Percentiles rank a stretch among this genome's conserved stretches.
These are phyloP conservation scores for Smittium mucronatum DNA, from an alignment of 371 early-diverging fungal species.

Conservation along the genomic window DNA sequence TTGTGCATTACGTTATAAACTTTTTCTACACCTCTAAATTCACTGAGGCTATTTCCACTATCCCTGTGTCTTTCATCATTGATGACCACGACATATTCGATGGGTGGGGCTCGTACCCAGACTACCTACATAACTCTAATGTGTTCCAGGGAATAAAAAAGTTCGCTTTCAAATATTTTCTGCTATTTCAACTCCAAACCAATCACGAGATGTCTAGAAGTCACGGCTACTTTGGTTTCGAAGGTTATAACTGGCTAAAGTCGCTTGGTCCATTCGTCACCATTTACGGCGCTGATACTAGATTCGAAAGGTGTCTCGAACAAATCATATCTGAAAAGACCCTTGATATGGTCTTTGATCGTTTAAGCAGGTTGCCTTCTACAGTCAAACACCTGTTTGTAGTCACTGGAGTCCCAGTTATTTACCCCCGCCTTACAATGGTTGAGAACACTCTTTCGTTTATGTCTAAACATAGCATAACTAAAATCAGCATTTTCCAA, in stretches of 20 bases:
- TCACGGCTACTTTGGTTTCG: conserved; percentile 49
- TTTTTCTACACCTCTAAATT: conserved; percentile 47
- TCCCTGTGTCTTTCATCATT: conserved; percentile 63
- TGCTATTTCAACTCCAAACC: conserved; percentile 75
- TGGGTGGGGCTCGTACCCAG: conserved; percentile 75
- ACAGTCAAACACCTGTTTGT: conserved; percentile 52
- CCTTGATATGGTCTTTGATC: conserved; percentile 47
- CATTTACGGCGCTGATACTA: conserved; percentile 56
- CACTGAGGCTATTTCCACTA: conserved; percentile 45
- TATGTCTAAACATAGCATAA: conserved; percentile 28
- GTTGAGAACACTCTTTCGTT: conserved; percentile 49
- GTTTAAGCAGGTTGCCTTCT: conserved; percentile 39
- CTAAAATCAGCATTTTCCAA: conserved; percentile 35
- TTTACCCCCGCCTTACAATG: conserved; percentile 57
- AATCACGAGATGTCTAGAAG: conserved; percentile 40
- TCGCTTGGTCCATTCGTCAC: conserved; percentile 55
- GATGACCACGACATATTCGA: conserved; percentile 77
- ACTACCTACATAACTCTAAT: conserved; percentile 47
- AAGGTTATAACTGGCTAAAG: conserved; percentile 37
- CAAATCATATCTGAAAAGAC: conserved; percentile 46
- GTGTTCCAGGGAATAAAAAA: conserved; percentile 44
- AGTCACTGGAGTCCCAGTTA: conserved; percentile 55
- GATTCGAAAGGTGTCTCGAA: conserved; percentile 55
- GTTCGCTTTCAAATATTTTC: conserved; percentile 66
- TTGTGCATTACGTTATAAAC: conserved; percentile 53